These are phyloP conservation scores for Eucalyptus pauciflora DNA, from an alignment of 345 rosid genomes.

Conservation along the genomic window DNA sequence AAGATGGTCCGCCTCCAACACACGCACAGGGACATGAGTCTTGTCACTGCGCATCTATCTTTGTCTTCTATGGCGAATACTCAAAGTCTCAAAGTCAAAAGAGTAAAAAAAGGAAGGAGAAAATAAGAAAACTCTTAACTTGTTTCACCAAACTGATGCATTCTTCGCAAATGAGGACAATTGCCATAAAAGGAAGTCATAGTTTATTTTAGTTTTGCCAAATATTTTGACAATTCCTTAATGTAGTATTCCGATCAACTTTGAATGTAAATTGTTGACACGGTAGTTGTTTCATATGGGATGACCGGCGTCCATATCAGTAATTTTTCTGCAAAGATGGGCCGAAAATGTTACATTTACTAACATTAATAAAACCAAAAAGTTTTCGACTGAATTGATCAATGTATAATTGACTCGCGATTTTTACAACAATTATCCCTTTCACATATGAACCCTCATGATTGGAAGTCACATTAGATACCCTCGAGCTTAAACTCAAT, in stretches of 20 bases:
- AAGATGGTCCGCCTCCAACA: background rate
- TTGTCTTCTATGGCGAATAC: background rate
- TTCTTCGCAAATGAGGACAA: background rate
- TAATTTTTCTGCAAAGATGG: accelerated
- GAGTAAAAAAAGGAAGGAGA: background rate
- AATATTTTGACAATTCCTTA: no score
- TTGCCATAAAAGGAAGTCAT: no score
- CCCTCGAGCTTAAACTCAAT: background rate
- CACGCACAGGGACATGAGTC: background rate
- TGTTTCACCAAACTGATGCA: background rate
- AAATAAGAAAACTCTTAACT: background rate
- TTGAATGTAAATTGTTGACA: no score
- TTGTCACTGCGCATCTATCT: background rate
- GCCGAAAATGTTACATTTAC: no score
- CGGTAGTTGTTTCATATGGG: accelerated
- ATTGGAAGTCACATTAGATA: background rate
- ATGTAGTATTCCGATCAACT: no score
- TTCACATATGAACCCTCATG: accelerated
- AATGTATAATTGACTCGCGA: no score
- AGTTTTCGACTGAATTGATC: accelerated
- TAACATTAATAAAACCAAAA: no score
- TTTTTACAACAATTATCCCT: no score
- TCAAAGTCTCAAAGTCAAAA: background rate
- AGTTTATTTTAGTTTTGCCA: no score
- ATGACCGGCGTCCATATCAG: accelerated